Evolutionary conservation across 2,329 filamentous ascomycete species (phyloP).

Genomic region (Parascedosporium putredinis): DNA sequence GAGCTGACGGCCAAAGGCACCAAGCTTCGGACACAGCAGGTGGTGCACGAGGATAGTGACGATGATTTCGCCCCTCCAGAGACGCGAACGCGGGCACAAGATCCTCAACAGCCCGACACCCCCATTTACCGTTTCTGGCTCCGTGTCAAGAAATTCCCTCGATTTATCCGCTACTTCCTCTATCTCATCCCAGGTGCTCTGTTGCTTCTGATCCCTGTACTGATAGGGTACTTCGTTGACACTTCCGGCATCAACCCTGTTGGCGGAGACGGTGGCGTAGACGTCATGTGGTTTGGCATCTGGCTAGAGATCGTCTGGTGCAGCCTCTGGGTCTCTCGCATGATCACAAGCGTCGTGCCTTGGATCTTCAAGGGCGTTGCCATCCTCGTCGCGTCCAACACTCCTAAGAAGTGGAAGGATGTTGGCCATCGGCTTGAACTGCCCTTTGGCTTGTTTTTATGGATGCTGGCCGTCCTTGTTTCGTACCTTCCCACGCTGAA

Average conservation of each 20-base stretch:
- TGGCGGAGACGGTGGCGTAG: slow-evolving; percentile 60
- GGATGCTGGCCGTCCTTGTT: slow-evolving; percentile 78
- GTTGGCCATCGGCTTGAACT: slow-evolving; percentile 78
- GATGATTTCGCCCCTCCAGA: slow-evolving; percentile 9
- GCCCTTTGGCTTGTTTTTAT: slow-evolving; percentile 78
- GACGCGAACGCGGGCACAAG: slow-evolving; percentile 5
- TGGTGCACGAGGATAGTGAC: neutral
- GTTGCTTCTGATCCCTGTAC: slow-evolving; percentile 34
- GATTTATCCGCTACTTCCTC: slow-evolving; percentile 36
- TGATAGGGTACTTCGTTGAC: slow-evolving; percentile 31
- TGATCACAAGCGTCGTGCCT: slow-evolving; percentile 41
- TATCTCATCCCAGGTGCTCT: slow-evolving; percentile 36
- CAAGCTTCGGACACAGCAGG: neutral
- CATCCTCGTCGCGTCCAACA: slow-evolving; percentile 69
- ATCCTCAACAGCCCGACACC: neutral
- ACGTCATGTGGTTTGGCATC: slow-evolving; percentile 83
- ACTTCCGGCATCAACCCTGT: slow-evolving; percentile 34
- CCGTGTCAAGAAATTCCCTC: slow-evolving; percentile 38
- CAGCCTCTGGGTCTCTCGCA: slow-evolving; percentile 68
- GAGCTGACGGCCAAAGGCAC: slow-evolving; percentile 13
- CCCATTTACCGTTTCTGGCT: slow-evolving; percentile 29
- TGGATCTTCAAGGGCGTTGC: slow-evolving; percentile 40
- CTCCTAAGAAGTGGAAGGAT: slow-evolving; percentile 86
- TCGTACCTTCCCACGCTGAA: slow-evolving; percentile 79
- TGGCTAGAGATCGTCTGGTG: slow-evolving; percentile 94